These are phyloP conservation scores for Leptographium wingfieldii DNA, from an alignment of 2,329 filamentous ascomycete species.

Conservation along the genomic window DNA sequence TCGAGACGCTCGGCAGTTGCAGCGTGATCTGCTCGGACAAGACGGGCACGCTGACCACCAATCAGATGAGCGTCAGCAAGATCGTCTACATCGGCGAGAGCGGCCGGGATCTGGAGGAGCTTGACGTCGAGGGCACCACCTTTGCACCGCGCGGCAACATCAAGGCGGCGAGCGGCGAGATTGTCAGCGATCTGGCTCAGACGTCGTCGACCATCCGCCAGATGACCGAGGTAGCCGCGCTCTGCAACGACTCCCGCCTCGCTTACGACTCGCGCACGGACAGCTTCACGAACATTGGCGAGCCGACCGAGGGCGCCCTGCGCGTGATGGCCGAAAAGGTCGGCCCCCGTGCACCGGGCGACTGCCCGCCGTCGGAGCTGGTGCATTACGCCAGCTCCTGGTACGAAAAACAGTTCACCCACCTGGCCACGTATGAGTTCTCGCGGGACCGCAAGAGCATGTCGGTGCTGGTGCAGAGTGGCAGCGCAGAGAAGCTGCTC, in stretches of 20 bases:
- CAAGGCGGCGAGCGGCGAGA: slow-evolving; percentile 48
- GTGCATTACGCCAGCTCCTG: slow-evolving; percentile 72
- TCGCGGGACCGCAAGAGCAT: slow-evolving; percentile 98
- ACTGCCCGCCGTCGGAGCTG: slow-evolving; percentile 44
- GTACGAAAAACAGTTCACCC: slow-evolving; percentile 65
- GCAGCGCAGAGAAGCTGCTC: slow-evolving; percentile 57
- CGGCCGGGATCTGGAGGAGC: slow-evolving; percentile 66
- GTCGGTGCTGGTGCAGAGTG: slow-evolving; percentile 73
- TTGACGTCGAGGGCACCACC: slow-evolving; percentile 85
- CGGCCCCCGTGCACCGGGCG: slow-evolving; percentile 58
- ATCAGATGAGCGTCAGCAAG: slow-evolving; percentile 98
- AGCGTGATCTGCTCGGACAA: slow-evolving; percentile 99
- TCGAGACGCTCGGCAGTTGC: slow-evolving; percentile 96
- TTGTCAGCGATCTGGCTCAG: slow-evolving; percentile 53
- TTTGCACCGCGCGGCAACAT: slow-evolving; percentile 76
- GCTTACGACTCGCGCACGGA: slow-evolving; percentile 67
- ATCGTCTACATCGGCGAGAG: slow-evolving; percentile 68
- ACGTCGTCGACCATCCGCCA: slow-evolving; percentile 67
- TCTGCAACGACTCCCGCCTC: slow-evolving; percentile 83
- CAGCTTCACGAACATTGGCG: slow-evolving; percentile 72
- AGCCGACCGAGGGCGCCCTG: slow-evolving; percentile 89
- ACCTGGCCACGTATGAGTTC: slow-evolving; percentile 87
- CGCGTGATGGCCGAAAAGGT: slow-evolving; percentile 89
- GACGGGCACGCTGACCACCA: slow-evolving; percentile 94
- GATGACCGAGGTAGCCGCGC: slow-evolving; percentile 56